Base-by-base conservation (phyloP, 495 filamentous ascomycete species). In the Daldinia concentrica region DNA sequence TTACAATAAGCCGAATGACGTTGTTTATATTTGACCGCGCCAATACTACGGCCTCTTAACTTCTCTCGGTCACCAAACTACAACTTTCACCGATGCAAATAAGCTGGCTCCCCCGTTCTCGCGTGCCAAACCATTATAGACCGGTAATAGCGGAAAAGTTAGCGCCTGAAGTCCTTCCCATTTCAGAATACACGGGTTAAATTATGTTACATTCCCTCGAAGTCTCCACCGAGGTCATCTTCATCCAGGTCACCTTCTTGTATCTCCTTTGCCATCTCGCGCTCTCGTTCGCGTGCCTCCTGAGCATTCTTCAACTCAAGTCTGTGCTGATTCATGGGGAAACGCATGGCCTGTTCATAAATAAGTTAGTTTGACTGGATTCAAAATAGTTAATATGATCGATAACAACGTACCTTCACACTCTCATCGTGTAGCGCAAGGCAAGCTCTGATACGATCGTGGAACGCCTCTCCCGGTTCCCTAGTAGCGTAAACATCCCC, bases 291-390 rank as follows among this genome's bases (percentile, higher is more conserved):
- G 45, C 95, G 89, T 19, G 95, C 95, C 82, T 98, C 95, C 80
- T 97, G 94, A 2, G 96, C 95, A 76, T 95, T 98, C 89, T 97
- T 97, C 57, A 98, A 84, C 81, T 98, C 95, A 30, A 97, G 85
- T n/a, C 95, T 87, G 82, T 98, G 95, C 82, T 97, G 94, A 82
- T 99, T 98, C 95, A 98, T 97, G 8, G 95, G 95, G 84, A 97
- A 99, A 15, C 96, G 87, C 95, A 99, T 99, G 24, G 95, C 95
- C 93, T 97, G 66, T 22, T 19, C 29, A 39, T 37, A 36, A 56
- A 74, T 30, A 1, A 41, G 55, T 69, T 67, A 73, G 71, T n/a
- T 37, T 58, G 9, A 12, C n/a, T n/a, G 12, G 34, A 61, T 52
- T 55, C 19, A 43, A 30, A 39, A 37, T 17, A 58, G 19, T 29